Percentiles rank a stretch among this genome's conserved stretches.
These are phyloP conservation scores for Gossypium davidsonii DNA, from an alignment of 441 rosid genomes.

Conservation along the genomic window DNA sequence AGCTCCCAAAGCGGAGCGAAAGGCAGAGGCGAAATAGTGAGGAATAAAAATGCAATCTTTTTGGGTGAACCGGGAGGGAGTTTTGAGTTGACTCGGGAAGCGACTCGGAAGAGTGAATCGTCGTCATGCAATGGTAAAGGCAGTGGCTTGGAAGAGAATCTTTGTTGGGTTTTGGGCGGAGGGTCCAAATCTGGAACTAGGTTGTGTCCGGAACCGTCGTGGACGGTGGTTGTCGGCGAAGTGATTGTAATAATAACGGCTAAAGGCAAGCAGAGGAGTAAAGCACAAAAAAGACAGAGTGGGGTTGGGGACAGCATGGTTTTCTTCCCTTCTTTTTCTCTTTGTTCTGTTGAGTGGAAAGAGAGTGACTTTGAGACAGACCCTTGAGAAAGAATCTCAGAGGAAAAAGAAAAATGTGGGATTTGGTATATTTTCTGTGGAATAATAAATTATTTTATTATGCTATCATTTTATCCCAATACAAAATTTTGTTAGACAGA, in stretches of 20 bases:
- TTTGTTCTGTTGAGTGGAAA: constrained; percentile 14
- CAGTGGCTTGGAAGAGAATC: constrained; percentile 12
- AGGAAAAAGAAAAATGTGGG: constrained; percentile 18
- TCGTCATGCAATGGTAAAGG: constrained; percentile 38
- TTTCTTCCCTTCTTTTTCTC: not conserved
- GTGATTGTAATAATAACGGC: constrained; percentile 47
- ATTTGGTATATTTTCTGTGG: constrained; percentile 18
- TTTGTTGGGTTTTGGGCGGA: not conserved
- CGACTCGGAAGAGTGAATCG: constrained; percentile 33
- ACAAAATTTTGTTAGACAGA: not conserved
- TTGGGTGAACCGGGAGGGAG: constrained; percentile 26
- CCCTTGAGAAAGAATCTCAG: constrained; percentile 6
- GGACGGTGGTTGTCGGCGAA: constrained; percentile 19
- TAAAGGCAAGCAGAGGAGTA: constrained; percentile 53
- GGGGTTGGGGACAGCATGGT: constrained; percentile 55
- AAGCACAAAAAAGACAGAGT: constrained; percentile 49
- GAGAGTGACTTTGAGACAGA: not conserved
- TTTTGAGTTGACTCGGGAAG: constrained; percentile 38
- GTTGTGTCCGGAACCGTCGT: not conserved
- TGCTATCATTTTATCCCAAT: not conserved
- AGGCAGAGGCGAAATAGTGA: constrained; percentile 60
- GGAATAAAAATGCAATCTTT: constrained; percentile 65
- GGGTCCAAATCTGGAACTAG: not conserved
- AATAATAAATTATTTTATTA: not conserved
- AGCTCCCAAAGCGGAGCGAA: constrained; percentile 60